phyloP scores from a whole-genome alignment of 257 asterid genomes.

The Gentiana macrophylla region DNA sequence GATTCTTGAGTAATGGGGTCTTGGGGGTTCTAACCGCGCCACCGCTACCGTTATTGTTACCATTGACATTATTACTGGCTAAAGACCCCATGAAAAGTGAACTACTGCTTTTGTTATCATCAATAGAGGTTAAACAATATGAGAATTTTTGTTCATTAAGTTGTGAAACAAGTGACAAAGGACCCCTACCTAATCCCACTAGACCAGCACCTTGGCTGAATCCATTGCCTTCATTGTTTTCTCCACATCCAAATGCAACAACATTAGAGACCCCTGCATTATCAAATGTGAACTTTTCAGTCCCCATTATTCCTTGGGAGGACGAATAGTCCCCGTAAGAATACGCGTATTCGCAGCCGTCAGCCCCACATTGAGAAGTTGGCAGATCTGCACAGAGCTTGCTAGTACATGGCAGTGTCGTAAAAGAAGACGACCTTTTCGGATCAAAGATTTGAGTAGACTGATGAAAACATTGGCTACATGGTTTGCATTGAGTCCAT shows the following conservation, averaged over 20 bases:
- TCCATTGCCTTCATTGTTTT: constrained; percentile 55
- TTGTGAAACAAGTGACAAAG: constrained; percentile 66
- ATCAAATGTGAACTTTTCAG: constrained; percentile 53
- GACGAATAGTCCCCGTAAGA: constrained; percentile 74
- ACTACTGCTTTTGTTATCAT: constrained; percentile 33
- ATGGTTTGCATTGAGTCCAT: constrained; percentile 73
- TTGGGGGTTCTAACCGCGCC: constrained; percentile 17
- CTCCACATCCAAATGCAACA: constrained; percentile 77
- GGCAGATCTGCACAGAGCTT: constrained; percentile 46
- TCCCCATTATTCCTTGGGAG: constrained; percentile 54
- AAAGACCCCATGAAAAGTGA: constrained; percentile 49
- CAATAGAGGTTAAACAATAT: constrained; percentile 65
- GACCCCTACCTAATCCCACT: constrained; percentile 79
- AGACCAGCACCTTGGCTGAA: constrained; percentile 75
- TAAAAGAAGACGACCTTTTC: constrained; percentile 39
- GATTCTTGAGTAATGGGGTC: constrained; percentile 46
- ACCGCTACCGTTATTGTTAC: neutral
- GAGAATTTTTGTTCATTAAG: constrained; percentile 70
- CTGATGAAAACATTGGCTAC: constrained; percentile 43
- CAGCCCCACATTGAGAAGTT: constrained; percentile 27
- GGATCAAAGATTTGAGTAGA: constrained; percentile 51
- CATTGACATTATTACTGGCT: constrained; percentile 5
- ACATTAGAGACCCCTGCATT: constrained; percentile 30
- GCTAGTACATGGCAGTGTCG: constrained; percentile 38
- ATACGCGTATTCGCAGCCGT: constrained; percentile 47